A percentile compares a stretch with the other conserved stretches of the same genome.
These are phyloP conservation scores for Aureobasidium sp. DNA, from an alignment of 2,329 filamentous ascomycete species.

Conservation along the genomic window DNA sequence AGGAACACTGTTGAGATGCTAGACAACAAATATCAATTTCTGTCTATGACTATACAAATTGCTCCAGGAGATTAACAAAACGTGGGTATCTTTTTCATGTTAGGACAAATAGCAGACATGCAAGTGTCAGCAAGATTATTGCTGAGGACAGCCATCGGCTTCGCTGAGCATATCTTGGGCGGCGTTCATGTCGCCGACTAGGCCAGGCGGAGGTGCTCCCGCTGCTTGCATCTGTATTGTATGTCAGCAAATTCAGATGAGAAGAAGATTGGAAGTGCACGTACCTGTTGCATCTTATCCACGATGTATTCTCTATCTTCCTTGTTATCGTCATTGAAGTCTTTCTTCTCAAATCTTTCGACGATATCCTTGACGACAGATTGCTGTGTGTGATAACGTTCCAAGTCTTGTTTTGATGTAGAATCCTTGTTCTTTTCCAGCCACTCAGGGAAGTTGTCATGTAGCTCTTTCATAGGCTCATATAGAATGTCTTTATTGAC, in stretches of 20 bases:
- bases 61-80: not conserved
- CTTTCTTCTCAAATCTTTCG: conserved; percentile 71
- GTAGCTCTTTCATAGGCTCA: conserved; percentile 95
- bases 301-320: conserved; percentile 86
- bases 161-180: conserved; percentile 59
- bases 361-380: conserved; percentile 78
- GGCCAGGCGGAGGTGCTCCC: conserved; percentile 79
- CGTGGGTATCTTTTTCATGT: conserved; percentile 7
- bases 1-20: not conserved
- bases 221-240: conserved; percentile 85
- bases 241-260: conserved; percentile 8
- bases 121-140: conserved; percentile 31
- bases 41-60: not conserved
- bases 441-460: conserved; percentile 89
- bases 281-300: conserved; percentile 97
- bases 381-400: conserved; percentile 75
- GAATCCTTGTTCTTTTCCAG: conserved; percentile 66
- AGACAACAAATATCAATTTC: not conserved
- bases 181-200: conserved; percentile 86
- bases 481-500: conserved; percentile 98
- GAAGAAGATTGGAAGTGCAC: too few relatives aligned
- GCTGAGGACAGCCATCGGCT: conserved; percentile 54
- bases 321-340: conserved; percentile 74
- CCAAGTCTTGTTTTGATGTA: conserved; percentile 59
- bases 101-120: not conserved